Percentiles rank a stretch among this genome's conserved stretches.
Evolutionary conservation across 495 filamentous ascomycete species (phyloP).

Genomic region (Penicillium antarcticum): DNA sequence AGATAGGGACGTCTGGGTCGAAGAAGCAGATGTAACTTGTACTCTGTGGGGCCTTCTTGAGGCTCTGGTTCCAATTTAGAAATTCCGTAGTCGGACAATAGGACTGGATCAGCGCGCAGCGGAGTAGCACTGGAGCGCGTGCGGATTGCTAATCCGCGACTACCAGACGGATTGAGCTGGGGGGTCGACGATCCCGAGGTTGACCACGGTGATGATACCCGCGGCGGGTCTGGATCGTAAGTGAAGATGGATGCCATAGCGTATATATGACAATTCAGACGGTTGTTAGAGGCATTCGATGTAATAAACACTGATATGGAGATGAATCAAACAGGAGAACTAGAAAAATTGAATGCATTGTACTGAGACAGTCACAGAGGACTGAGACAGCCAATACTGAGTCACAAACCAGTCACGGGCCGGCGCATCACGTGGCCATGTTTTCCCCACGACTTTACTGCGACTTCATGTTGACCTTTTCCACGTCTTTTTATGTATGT

Average conservation of each 20-base stretch:
- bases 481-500: too few species aligned
- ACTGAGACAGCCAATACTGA: neutral
- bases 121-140: conserved; percentile 25
- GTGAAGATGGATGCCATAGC: conserved; percentile 95
- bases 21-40: conserved; percentile 91
- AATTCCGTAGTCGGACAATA: conserved; percentile 64
- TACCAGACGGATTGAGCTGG: conserved; percentile 19
- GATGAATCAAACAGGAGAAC: neutral
- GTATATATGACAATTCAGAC: conserved; percentile 5
- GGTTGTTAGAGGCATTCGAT: conserved; percentile 6
- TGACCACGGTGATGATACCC: conserved; percentile 88
- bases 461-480: too few species aligned
- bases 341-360: neutral
- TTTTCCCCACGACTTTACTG: neutral
- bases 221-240: conserved; percentile 81
- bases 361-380: too few species aligned
- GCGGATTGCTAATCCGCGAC: conserved; percentile 19
- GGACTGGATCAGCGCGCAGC: conserved; percentile 41
- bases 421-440: neutral
- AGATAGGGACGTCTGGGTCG: conserved; percentile 72
- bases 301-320: conserved; percentile 13
- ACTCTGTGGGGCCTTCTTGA: conserved; percentile 91
- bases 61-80: conserved; percentile 85
- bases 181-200: conserved; percentile 46
- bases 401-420: conserved; percentile 3